Conservation (phyloP, 2,329 filamentous ascomycete genomes). For the Botryotinia narcissicola region DNA sequence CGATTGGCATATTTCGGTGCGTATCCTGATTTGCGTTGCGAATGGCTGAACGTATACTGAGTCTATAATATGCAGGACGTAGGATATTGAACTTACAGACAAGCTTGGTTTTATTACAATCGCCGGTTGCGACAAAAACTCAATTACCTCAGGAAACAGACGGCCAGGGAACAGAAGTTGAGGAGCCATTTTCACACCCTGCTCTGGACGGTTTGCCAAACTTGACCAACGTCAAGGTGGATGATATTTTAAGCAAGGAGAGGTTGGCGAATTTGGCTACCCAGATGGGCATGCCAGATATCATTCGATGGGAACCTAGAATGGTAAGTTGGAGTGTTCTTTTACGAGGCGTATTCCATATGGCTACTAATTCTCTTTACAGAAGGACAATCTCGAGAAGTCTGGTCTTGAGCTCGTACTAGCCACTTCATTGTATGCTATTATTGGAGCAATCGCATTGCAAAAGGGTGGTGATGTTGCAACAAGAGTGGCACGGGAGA, state of each 20-base stretch:
- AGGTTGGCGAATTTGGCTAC: constrained; percentile 67
- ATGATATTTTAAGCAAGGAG: constrained; percentile 59
- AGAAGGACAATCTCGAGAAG: constrained; percentile 64
- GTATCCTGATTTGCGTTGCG: constrained; percentile 27
- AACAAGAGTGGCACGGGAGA: constrained; percentile 70
- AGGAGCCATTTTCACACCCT: constrained; percentile 67
- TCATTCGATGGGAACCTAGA: constrained; percentile 86
- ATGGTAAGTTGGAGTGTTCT: constrained; percentile 53
- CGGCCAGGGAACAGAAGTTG: constrained; percentile 47
- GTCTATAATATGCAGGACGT: constrained; percentile 48
- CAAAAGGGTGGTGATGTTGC: constrained; percentile 81
- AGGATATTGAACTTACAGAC: constrained; percentile 58
- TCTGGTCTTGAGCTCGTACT: constrained; percentile 77
- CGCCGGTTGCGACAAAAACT: constrained; percentile 36
- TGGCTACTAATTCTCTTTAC: constrained; percentile 29
- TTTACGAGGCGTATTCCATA: constrained; percentile 3
- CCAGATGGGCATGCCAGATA: constrained; percentile 67
- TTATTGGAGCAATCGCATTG: constrained; percentile 85
- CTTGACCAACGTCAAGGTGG: constrained; percentile 60
- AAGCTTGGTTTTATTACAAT: constrained; percentile 58
- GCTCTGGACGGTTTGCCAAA: constrained; percentile 72
- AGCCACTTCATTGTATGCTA: constrained; percentile 75
- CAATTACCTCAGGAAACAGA: constrained; percentile 48
- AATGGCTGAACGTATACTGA: constrained; percentile 25
- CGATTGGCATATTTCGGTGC: constrained; percentile 84